Base-by-base conservation (phyloP, 2,329 filamentous ascomycete species). In the Dactylonectria macrodidyma region DNA sequence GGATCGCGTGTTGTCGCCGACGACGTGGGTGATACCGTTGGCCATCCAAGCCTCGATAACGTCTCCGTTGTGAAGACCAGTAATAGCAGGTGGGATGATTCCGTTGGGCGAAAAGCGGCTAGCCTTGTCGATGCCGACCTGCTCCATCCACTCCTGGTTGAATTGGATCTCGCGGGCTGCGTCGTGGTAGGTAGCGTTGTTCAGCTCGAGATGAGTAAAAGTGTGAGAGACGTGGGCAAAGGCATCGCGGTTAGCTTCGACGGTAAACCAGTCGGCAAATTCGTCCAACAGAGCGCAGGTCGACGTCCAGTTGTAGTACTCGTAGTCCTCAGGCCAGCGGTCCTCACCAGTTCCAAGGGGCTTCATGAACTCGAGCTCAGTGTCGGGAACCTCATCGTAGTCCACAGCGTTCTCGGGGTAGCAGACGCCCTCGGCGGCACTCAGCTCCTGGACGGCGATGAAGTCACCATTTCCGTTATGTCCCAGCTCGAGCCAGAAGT, bases 401-500 rank as follows among this genome's bases (percentile, higher is more conserved):
- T 71, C 62, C 38, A 71, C 57, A 2, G 70, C 62, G 1, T 38
- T 11, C 2, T 41, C 11, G 9, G 65, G 65, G 1, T 19, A 22
- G 30, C 70, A 71, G 9, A 52, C 5, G 2, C 36, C 33, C 5
- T 59, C 44, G 0, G 11, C 26, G 4, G 46, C 5, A 12, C 62
- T 46, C 5, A 24, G 1, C 33, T 64, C 3, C 12, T 52, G 48
- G 9, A 48, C 44, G 4, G 68, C 48, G 14, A 71, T 71, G 5
- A 71, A 59, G 50, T 71, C 70, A 11, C 70, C 70, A 38, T 71
- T 71, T 3, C 70, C 70, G 4, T 71, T 71, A 44, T 71, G 70
- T 12, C 62, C 70, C 11, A 71, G 48, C 62, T 71, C 70, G 2
- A 71, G 59, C 57, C 66, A 62, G n/a, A 69, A 67, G 24, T 57